phyloP scores from a whole-genome alignment of 2,329 filamentous ascomycete genomes.

The Aspergillus japonicus region DNA sequence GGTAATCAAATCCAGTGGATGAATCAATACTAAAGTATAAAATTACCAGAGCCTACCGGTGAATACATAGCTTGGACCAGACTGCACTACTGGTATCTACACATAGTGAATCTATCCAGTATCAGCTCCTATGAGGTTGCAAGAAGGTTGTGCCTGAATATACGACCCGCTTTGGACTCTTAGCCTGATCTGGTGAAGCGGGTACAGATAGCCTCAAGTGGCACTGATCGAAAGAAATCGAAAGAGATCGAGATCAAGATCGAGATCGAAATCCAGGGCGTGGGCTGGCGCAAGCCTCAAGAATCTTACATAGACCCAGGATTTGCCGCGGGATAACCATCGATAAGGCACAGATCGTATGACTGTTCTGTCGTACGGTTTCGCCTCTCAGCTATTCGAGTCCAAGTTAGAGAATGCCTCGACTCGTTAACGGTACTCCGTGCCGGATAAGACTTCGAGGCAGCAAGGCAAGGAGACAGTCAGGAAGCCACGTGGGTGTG shows the following conservation, averaged over 20 bases:
- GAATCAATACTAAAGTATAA: too few relatives aligned
- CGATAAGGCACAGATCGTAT: background rate
- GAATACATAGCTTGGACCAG: too few relatives aligned
- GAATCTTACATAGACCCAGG: conserved; percentile 19
- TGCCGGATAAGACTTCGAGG: background rate
- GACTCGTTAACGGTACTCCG: background rate
- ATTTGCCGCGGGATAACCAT: conserved; percentile 3
- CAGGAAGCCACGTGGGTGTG: background rate
- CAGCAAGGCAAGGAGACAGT: background rate
- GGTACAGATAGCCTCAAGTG: background rate
- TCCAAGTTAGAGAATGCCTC: background rate
- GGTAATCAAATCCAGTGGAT: too few relatives aligned
- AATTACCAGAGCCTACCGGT: too few relatives aligned
- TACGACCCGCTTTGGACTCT: background rate
- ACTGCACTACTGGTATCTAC: too few relatives aligned
- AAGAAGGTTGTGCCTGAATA: background rate
- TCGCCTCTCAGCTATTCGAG: background rate
- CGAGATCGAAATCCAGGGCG: conserved; percentile 10
- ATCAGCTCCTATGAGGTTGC: background rate
- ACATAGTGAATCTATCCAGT: too few relatives aligned
- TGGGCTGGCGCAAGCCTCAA: conserved; percentile 23
- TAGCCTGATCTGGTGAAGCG: background rate
- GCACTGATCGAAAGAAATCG: background rate
- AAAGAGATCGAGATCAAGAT: background rate
- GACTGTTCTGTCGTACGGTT: background rate